Evolutionary conservation across 352 stramenopile species (phyloP).

Genomic region (Phytopythium litorale): DNA sequence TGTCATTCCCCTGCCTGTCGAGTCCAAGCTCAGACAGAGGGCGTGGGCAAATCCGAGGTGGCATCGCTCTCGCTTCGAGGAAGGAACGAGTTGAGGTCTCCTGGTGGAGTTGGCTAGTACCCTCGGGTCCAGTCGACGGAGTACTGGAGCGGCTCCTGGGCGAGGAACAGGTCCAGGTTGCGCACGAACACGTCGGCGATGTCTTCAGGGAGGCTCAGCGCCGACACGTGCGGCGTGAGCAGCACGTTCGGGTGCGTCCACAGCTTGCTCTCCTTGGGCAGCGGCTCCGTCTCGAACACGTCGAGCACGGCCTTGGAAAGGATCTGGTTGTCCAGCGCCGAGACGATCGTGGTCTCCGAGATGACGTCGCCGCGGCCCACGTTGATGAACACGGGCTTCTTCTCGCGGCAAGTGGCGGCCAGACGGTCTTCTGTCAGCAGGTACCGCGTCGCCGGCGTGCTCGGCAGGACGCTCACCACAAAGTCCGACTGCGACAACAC

Average conservation of each 20-base stretch:
- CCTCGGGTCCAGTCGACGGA: constrained; percentile 43
- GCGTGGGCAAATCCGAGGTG: no score
- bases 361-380: constrained; percentile 85
- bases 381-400: constrained; percentile 83
- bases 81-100: no score
- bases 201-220: constrained; percentile 66
- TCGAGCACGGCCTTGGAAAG: constrained; percentile 61
- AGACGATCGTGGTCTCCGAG: constrained; percentile 48
- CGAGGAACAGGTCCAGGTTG: constrained; percentile 46
- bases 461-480: constrained; percentile 81
- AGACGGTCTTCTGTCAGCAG: constrained; percentile 56
- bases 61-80: no score
- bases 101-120: constrained; percentile 23
- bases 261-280: constrained; percentile 44
- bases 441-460: constrained; percentile 64
- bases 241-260: constrained; percentile 62
- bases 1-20: no score
- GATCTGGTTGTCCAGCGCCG: constrained; percentile 55
- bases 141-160: constrained; percentile 34
- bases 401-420: constrained; percentile 26
- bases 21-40: no score
- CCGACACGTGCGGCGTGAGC: constrained; percentile 83
- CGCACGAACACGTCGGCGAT: constrained; percentile 74
- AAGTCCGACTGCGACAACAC: constrained; percentile 64
- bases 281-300: constrained; percentile 46